Base-by-base conservation (phyloP, 495 filamentous ascomycete species). In the Aspergillus leporis region DNA sequence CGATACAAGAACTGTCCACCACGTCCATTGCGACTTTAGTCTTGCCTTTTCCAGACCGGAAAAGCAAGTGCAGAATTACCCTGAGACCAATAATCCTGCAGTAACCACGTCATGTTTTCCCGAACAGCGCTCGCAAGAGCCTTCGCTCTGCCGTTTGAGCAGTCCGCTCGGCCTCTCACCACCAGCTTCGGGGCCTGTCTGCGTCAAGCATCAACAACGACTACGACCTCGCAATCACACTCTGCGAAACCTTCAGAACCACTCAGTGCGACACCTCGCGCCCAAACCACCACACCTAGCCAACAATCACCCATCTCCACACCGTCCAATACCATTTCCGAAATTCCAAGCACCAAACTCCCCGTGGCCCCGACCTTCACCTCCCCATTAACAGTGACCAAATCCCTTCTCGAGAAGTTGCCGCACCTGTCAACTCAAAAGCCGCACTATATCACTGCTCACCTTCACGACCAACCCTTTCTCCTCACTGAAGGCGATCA, bases 401-500 rank as follows among this genome's bases (percentile, higher is more conserved):
- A 80, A 38, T 84, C 85, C 7, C 80, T 93, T 59, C 79, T 82
- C 54, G 69, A 83, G 40, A 82, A 90, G 34, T 88, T 96, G 52
- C 90, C 93, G 4, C 79, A 91, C 58, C 86, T 98, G 40, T 79
- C 80, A 59, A 78, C 87, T 40, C 94, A 98, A 73, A 80, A 84
- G 9, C 79, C 84, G 0, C 91, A 96, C 83, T 98, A 95, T 82
- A 85, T 94, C 59, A 89, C 87, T 25, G 81, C 89, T 10, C 90
- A 94, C 75, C 86, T 98, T 66, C 91, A 98, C 78, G 88, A 85
- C 4, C 81, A 81, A 19, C 91, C 92, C 18, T 98, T 96, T 83
- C 91, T 98, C 5, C 83, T 98, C 61, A 98, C 92, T 0, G 75
- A 74, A 34, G 95, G 94, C 60, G 94, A 98, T 71, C 82, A 81